phyloP scores from a whole-genome alignment of 768 basidiomycete genomes.

The Naganishia vishniacii region DNA sequence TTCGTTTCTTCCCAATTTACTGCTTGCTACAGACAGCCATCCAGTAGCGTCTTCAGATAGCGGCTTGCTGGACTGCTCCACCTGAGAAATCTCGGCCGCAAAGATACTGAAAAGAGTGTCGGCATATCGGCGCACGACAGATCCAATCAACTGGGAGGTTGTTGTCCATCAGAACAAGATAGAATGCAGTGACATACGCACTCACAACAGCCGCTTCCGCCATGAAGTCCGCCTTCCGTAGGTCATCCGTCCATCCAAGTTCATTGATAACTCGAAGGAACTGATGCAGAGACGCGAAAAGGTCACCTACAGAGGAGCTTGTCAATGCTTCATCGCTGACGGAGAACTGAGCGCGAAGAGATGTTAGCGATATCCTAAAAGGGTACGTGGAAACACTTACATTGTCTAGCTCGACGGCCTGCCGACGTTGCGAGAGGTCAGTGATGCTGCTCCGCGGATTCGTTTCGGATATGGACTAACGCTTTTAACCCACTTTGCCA shows the following conservation, averaged over 20 bases:
- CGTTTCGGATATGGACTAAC: slow-evolving; percentile 53
- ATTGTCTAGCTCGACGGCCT: slow-evolving; percentile 79
- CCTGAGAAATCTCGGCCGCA: slow-evolving; percentile 50
- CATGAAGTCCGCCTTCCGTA: slow-evolving; percentile 81
- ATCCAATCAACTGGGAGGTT: slow-evolving; percentile 53
- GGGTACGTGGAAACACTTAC: slow-evolving; percentile 49
- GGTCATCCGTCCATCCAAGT: slow-evolving; percentile 85
- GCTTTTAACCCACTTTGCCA: slow-evolving; percentile 86
- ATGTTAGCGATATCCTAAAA: background rate
- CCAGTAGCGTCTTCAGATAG: slow-evolving; percentile 38
- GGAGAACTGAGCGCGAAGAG: slow-evolving; percentile 13
- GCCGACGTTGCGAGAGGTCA: slow-evolving; percentile 26
- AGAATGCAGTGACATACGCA: slow-evolving; percentile 14
- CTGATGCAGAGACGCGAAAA: slow-evolving; percentile 88
- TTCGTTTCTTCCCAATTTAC: slow-evolving; percentile 50
- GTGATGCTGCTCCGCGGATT: too few relatives aligned
- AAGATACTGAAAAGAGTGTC: slow-evolving; percentile 79
- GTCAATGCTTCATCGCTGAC: slow-evolving; percentile 48
- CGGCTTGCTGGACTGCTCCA: slow-evolving; percentile 19
- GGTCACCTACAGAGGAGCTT: slow-evolving; percentile 93
- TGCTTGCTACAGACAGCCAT: slow-evolving; percentile 53
- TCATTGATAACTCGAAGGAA: slow-evolving; percentile 83
- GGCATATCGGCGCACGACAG: slow-evolving; percentile 62
- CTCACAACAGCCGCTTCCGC: slow-evolving; percentile 78
- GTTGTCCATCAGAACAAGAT: slow-evolving; percentile 81